Base-by-base conservation (phyloP, 139 green algal genomes). In the Chlamydomonas schloesseri region DNA sequence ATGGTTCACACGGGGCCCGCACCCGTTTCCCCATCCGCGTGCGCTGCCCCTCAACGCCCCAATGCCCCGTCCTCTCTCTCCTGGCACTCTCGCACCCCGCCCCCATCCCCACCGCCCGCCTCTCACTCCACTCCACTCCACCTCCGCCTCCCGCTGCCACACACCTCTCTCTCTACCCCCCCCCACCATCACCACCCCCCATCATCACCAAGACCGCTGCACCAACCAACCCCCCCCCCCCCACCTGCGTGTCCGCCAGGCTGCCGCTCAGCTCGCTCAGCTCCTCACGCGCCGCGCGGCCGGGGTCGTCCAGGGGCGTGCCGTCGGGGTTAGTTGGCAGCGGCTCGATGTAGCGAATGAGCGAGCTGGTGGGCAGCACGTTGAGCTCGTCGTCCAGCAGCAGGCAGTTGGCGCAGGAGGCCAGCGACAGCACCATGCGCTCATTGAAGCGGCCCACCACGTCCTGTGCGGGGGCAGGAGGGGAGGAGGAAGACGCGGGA, bases 371-470 rank as follows among this genome's bases (percentile, higher is more conserved):
- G 23, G 98, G 98, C 88, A 99, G 93, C 58, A 99, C 95, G 91
- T 99, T 99, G 71, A 99, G 94, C 93, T 99, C 98, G 82, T 99
- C 98, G 73, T 99, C 98, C 93, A 99, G 97, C 33, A 99, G 89
- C 29, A 99, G 92, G 93, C 94, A 98, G 79, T 91, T 91, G 13
- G 87, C 91, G 88, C 93, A 97, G 76, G 85, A 91, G 26, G 98
- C 96, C 73, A 99, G 92, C 0, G 93, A 97, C 77, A 99, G 93
- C 82, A 99, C 97, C 84, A 99, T 90, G 26, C 98, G 95, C 94
- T 99, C 98, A 89, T 99, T 99, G 93, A 99, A 99, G 42, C 97
- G 93, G 28, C 92, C 95, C 89, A 93, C 88, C 33, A 83, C 79
- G 37, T 88, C 87, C 80, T 86, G 85, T 14, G 33, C 29, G n/a